phyloP scores from a whole-genome alignment of 495 filamentous ascomycete species.

The Astrocystis sublimbata region DNA sequence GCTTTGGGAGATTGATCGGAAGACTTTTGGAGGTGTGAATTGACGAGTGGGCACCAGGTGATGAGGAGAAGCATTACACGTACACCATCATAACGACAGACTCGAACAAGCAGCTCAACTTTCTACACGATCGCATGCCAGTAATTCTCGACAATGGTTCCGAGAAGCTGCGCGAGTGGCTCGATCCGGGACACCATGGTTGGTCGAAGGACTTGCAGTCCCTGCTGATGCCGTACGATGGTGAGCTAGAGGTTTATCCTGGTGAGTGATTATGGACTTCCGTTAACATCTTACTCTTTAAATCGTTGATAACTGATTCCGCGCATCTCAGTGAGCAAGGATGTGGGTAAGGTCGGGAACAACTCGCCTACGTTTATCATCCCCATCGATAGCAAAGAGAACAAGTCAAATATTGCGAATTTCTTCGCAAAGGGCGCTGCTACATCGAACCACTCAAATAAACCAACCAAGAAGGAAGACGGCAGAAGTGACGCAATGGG shows the following conservation, averaged over 20 bases:
- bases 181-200: constrained; percentile 67
- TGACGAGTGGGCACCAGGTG: constrained; percentile 31
- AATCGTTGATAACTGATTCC: no score
- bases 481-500: background rate
- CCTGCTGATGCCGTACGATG: constrained; percentile 72
- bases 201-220: constrained; percentile 81
- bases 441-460: constrained; percentile 14
- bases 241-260: constrained; percentile 80
- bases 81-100: constrained; percentile 93
- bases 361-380: constrained; percentile 81
- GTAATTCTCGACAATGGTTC: constrained; percentile 81
- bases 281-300: no score
- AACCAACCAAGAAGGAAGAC: background rate
- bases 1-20: background rate
- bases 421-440: constrained; percentile 67
- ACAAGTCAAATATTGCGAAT: constrained; percentile 89
- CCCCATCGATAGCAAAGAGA: constrained; percentile 76
- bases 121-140: constrained; percentile 93
- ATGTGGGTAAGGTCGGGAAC: constrained; percentile 96
- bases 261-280: no score
- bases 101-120: constrained; percentile 74
- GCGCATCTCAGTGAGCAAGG: constrained; percentile 84
- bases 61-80: constrained; percentile 70
- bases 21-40: background rate
- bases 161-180: constrained; percentile 71